Base-by-base conservation (phyloP, 495 filamentous ascomycete species). In the Echria macrotheca region DNA sequence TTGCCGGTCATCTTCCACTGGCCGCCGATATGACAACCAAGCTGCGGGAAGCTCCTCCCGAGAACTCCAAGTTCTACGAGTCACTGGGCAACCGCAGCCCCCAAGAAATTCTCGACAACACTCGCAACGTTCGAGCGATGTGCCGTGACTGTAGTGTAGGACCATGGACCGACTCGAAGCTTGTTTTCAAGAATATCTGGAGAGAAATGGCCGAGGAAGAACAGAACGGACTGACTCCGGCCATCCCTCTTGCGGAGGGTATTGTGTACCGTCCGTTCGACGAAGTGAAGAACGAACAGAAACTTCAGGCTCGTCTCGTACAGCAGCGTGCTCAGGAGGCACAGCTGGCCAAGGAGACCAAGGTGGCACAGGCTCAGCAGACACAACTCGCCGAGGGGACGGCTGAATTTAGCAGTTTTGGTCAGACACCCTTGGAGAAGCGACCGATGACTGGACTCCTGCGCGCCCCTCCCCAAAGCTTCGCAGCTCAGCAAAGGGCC, bases 131-230 rank as follows among this genome's bases (percentile, higher is more conserved):
- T 15, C 62, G 65, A 45, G 65, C 69, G 11, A 67, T 73, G 64
- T 72, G 70, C 53, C 57, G 45, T 14, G 61, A 58, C 22, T 75
- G 72, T 41, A 61, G 70, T 24, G 77, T 80, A 48, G 77, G 77
- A 0, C 74, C 74, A 1, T 78, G 69, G 70, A 66, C 53, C 41
- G 40, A 53, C 15, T 60, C 61, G 7, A 56, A 71, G 43, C 52
- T 60, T 49, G 56, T 71, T 45, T 49, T 82, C 75, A 73, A 78
- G 66, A 65, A 81, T 63, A 68, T 87, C 47, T 80, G 84, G 76
- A 68, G 73, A 53, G 85, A 90, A 56, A 80, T 85, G 60, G 71
- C 79, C 11, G 73, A 77, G 7, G 86, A 91, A 64, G 84, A 89
- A 58, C 75, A 82, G 29, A 78, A 79, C 37, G 82, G 83, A 7